Base-by-base conservation (phyloP, 768 basidiomycete genomes). In the Daedaleopsis nitida region DNA sequence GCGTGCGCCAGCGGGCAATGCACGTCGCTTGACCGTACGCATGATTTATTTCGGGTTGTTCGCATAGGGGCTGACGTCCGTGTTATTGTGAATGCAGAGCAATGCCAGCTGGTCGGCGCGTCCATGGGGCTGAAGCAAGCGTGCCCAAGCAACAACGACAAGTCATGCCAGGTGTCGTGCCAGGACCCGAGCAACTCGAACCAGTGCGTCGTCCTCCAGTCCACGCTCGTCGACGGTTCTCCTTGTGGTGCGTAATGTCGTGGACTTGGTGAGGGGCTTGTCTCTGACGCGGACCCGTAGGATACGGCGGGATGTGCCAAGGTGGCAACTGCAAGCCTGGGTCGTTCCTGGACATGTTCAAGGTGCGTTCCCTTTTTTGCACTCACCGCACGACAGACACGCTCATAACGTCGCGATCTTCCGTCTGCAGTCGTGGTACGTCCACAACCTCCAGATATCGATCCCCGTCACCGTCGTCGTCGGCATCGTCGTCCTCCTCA, bases 1-100 rank as follows among this genome's bases (percentile, higher is more conserved):
- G 82, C 83, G 24, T 94, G 93, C 72, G 92, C 92, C 0, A 85
- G 82, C 65, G 92, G 93, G 9, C 75, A 79, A 34, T 96, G 93
- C 74, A 94, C 92, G 32, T 91, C 89, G 8, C 70, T 87, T 19
- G 78, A 83, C 61, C 72, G 87, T 90, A 68, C 66, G 87, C 81
- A 32, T 60, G 27, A 3, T 32, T 32, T 32, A 7, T 32, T 32
- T 32, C 7, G 27, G 27, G 27, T 32, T 32, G 27, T 7, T 3
- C 27, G 27, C 7, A 32, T 3, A 32, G 27, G 27, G 4, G 27
- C 27, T 32, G 27, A 32, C 27, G 27, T 32, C 27, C 27, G 27
- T 32, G 27, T 32, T n/a, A n/a, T 32, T 32, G 4, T 32, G 27
- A 32, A 32, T 32, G 27, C 58, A 89, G 88, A 76, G 49, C 92